Evolutionary conservation across 805 yeast species (phyloP), one percentile per base, ranked within the genome.

Genomic region (Starmera quercuum): DNA sequence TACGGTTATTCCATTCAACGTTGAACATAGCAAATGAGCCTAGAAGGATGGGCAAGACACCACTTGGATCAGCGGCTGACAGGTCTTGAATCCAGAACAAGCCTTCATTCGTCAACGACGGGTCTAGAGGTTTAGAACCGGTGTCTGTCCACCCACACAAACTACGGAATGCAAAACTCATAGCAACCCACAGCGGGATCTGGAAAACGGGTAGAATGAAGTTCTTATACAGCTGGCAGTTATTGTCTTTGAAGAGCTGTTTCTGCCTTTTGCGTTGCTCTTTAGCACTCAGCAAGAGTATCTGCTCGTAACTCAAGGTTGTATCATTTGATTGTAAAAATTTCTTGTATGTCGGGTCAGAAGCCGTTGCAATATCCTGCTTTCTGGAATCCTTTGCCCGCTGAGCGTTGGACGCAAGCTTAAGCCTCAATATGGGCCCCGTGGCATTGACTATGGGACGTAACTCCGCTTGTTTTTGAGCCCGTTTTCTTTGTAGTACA

Each of bases 151-250:
- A 53, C 6, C 95, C 95, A 27, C 88, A 78, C 40, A 87, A 59
- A 30, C 77, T 71, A 42, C 96, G 67, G 44, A 87, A 71, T 1
- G 87, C 78, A 44, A 79, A 64, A 10, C 92, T 80, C 68, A 88
- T 65, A 3, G 80, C 65, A 2, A 87, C 67, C 95, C 96, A 88
- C 6, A 88, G 54, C 0, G 97, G 97, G 15, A 90, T 68, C 52
- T 88, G 97, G 13, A 84, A 73, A 0, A 77, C 59, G 1, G 97
- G 97, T 25, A 86, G 61, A 4, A 83, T 46, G 36, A 76, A 60
- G 47, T 83, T 78, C 54, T 87, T 88, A 86, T 94, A 88, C 37
- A 79, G 55, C 49, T 85, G 90, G 34, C 87, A 83, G 8, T 67
- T 63, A 47, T 80, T 66, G 34, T 72, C 67, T 41, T 70, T 71